Evolutionary conservation across 2,329 filamentous ascomycete species (phyloP).

Genomic region (Scleromitrula shiraiana): DNA sequence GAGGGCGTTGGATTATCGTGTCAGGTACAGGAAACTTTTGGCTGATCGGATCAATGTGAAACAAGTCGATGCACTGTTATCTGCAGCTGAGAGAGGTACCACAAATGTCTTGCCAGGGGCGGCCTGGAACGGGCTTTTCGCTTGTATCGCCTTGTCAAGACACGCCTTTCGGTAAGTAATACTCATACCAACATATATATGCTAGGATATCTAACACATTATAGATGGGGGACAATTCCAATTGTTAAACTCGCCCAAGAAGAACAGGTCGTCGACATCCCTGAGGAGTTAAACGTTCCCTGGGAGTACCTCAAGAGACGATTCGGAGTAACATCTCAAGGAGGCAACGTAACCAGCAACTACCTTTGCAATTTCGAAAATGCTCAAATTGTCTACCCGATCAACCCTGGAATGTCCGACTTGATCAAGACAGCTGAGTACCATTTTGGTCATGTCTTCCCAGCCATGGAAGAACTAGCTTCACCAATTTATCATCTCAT

Average conservation of each 20-base stretch:
- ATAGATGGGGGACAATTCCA: conserved; percentile 31
- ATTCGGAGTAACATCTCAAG: conserved; percentile 28
- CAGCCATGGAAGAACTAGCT: conserved; percentile 23
- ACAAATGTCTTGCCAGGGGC: conserved; percentile 27
- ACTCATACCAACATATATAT: neutral
- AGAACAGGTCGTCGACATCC: conserved; percentile 28
- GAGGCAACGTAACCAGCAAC: conserved; percentile 30
- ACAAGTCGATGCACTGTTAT: neutral
- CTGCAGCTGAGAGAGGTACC: conserved; percentile 20
- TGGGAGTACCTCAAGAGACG: conserved; percentile 29
- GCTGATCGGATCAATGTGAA: conserved; percentile 1
- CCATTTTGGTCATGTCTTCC: conserved; percentile 28
- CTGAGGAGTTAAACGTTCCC: conserved; percentile 26
- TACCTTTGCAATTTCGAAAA: conserved; percentile 30
- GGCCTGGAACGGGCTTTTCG: conserved; percentile 31
- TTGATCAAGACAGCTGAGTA: conserved; percentile 27
- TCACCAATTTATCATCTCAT: conserved; percentile 5
- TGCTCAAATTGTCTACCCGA: conserved; percentile 24
- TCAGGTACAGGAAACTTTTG: conserved; percentile 2
- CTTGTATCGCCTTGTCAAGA: conserved; percentile 27
- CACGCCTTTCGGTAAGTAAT: conserved; percentile 28
- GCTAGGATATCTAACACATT: neutral
- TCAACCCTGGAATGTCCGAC: conserved; percentile 29
- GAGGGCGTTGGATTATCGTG: conserved; percentile 7
- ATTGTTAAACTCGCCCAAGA: conserved; percentile 30